Conservation (phyloP, 73 alveolate species). For the Paramecium primaurelia region DNA sequence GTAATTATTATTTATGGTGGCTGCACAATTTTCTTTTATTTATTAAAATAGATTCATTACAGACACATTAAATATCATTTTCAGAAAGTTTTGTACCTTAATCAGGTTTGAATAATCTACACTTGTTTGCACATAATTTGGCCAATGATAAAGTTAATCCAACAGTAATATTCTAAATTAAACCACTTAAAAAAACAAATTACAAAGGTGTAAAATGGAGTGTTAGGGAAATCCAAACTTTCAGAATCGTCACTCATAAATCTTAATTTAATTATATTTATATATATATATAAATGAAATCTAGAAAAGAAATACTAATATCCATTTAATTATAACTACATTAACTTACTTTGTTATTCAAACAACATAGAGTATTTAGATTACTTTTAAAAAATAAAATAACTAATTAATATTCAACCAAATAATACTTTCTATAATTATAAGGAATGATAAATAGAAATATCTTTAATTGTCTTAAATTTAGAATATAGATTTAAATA, state of each 20-base stretch:
- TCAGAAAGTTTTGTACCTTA: background rate
- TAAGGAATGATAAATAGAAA: background rate
- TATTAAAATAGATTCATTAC: background rate
- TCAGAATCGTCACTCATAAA: conserved; percentile 34
- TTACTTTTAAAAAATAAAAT: background rate
- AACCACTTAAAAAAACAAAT: background rate
- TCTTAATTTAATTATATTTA: conserved; percentile 4
- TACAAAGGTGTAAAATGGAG: background rate
- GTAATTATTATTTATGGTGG: conserved; percentile 26
- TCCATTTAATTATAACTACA: background rate
- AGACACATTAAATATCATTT: background rate
- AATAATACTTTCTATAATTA: background rate
- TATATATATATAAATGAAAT: background rate
- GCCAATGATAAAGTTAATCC: conserved; percentile 15
- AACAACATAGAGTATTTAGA: background rate
- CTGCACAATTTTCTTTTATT: background rate
- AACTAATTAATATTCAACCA: background rate
- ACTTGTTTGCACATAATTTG: conserved; percentile 9
- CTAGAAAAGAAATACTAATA: background rate
- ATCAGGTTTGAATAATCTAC: conserved; percentile 11
- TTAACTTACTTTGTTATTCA: background rate
- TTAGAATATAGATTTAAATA: background rate
- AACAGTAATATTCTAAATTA: background rate
- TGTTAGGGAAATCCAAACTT: background rate
- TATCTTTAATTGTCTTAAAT: background rate